A percentile compares a stretch with the other conserved stretches of the same genome.
phyloP scores from a whole-genome alignment of 2,329 filamentous ascomycete genomes.

The Epichloe hybrida region DNA sequence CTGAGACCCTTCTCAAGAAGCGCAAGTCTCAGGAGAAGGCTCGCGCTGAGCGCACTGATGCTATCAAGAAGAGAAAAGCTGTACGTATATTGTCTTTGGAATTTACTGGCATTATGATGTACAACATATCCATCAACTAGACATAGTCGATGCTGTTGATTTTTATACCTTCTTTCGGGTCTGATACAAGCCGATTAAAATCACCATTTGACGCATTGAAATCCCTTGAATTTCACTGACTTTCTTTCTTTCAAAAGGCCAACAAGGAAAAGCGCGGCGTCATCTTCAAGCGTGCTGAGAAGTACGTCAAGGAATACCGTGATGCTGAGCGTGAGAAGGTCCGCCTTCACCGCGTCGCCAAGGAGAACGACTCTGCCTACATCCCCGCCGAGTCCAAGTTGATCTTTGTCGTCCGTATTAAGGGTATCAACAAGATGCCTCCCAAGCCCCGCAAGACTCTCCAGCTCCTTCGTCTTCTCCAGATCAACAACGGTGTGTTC shows the following conservation, averaged over 20 bases:
- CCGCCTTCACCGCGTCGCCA: constrained; percentile 77
- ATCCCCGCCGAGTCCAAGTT: constrained; percentile 91
- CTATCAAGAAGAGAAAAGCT: constrained; percentile 77
- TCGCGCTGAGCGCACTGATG: constrained; percentile 72
- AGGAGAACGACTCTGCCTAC: constrained; percentile 86
- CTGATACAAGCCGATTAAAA: constrained; percentile 46
- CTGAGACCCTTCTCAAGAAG: constrained; percentile 99
- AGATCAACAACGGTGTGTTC: constrained; percentile 99
- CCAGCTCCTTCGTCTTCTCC: constrained; percentile 96
- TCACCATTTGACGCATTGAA: constrained; percentile 3
- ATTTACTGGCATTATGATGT: constrained; percentile 57
- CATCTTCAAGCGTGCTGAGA: constrained; percentile 99
- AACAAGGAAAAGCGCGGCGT: constrained; percentile 97
- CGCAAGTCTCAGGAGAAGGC: constrained; percentile 99
- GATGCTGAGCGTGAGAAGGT: constrained; percentile 97
- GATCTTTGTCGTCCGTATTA: constrained; percentile 97
- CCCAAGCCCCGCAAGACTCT: constrained; percentile 99
- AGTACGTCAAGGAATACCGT: constrained; percentile 99
- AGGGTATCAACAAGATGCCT: constrained; percentile 99
- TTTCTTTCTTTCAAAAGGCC: constrained; percentile 47
- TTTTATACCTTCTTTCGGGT: constrained; percentile 97
- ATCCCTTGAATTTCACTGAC: constrained; percentile 22
- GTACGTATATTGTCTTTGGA: constrained; percentile 44
- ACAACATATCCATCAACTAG: constrained; percentile 87
- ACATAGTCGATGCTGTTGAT: constrained; percentile 89